Conservation (phyloP, 768 basidiomycete species). For the Dioszegia hungarica region DNA sequence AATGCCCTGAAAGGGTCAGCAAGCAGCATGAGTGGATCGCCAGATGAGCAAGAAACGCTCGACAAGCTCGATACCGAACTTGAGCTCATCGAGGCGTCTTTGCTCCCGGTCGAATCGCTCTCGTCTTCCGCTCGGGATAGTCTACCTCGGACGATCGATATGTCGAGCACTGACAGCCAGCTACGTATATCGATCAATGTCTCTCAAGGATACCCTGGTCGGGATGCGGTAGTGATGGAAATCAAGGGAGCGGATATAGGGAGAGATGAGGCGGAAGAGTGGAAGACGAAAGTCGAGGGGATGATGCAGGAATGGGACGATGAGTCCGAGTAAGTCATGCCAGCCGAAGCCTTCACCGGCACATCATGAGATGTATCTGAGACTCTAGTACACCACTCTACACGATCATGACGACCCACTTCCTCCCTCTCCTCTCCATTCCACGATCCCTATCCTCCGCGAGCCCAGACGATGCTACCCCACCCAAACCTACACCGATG, state of each 20-base stretch:
- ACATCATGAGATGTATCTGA: conserved; percentile 50
- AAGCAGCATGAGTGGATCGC: too few species aligned
- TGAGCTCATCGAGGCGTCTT: conserved; percentile 59
- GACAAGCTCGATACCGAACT: conserved; percentile 52
- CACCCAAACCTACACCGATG: background rate
- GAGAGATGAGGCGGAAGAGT: conserved; percentile 39
- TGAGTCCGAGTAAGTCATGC: conserved; percentile 27
- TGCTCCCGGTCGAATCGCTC: conserved; percentile 59
- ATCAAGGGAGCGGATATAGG: conserved; percentile 33
- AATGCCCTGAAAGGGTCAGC: too few species aligned
- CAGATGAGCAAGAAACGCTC: background rate
- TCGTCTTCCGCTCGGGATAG: background rate
- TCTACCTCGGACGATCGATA: conserved; percentile 19
- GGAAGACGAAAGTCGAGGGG: conserved; percentile 31
- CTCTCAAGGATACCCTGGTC: conserved; percentile 36
- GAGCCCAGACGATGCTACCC: background rate
- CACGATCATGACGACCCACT: conserved; percentile 58
- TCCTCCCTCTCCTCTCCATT: conserved; percentile 55
- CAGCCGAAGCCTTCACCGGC: too few species aligned
- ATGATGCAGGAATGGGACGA: conserved; percentile 34
- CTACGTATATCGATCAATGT: conserved; percentile 25
- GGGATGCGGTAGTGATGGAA: conserved; percentile 15
- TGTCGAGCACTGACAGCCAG: conserved; percentile 35
- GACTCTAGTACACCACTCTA: conserved; percentile 59
- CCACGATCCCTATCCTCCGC: background rate